Base-by-base conservation (phyloP, 345 rosid genomes). In the Geranium rotundifolium region DNA sequence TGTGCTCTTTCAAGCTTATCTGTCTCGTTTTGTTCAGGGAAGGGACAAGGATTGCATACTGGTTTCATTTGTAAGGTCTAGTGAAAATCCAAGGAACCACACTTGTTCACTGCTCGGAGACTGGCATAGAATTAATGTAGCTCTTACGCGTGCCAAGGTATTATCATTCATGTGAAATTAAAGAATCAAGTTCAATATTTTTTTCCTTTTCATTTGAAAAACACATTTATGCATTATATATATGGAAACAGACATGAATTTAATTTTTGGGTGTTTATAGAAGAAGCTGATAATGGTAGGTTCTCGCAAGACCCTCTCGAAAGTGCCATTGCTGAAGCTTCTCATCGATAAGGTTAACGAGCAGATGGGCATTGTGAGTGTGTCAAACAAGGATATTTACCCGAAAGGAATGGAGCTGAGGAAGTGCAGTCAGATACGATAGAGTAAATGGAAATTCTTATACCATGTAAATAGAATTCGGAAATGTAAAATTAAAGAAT, bases 61-160 rank as follows among this genome's bases (percentile, higher is more conserved):
- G 67, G 80, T 87, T 15, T 92, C 98, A 1, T 92, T 92, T 66
- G 98, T 85, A 56, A 79, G 93, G 72, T 87, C 93, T 14, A 65
- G 64, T 39, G 88, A 84, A 76, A 87, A 84, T 68, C 88, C 85
- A 8, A 85, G 66, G 66, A 78, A 63, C 41, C 80, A 73, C 64
- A 75, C 69, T 49, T 78, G 93, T 34, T 87, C 98, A 49, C 73
- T 92, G 72, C 91, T 92, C 50, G 96, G 89, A 64, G 95, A 92
- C 69, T 92, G 98, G 98, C 98, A 87, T 71, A 78, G 98, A 80
- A 89, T 89, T 69, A 92, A 93, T 63, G 99, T 93, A 20, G 97
- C 99, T 61, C 67, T 93, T 55, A 86, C 98, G 1, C 82, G 96
- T 41, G 96, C 98, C 56, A 92, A 89, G 98, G 98, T 87, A 46